These are phyloP conservation scores for Prosopis cineraria DNA, from an alignment of 306 rosid species.

Conservation along the genomic window DNA sequence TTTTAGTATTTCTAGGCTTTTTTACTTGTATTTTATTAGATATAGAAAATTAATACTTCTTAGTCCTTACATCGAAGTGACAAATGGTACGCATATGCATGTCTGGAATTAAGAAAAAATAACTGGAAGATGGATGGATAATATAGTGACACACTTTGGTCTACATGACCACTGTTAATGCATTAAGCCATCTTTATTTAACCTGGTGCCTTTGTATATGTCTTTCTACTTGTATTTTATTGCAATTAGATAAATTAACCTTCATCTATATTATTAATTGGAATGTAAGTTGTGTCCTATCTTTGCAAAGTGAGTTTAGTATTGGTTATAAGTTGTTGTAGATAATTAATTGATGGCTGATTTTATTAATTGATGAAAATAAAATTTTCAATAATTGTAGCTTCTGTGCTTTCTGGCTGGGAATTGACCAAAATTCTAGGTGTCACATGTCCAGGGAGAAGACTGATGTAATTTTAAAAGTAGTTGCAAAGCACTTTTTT, in stretches of 20 bases:
- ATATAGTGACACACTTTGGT: neutral
- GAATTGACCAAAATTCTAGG: slow-evolving; percentile 86
- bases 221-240: slow-evolving; percentile 4
- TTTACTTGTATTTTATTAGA: too few species aligned
- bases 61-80: neutral
- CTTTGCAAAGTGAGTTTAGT: neutral
- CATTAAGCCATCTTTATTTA: neutral
- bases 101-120: neutral
- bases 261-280: slow-evolving; percentile 4
- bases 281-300: neutral
- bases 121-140: neutral
- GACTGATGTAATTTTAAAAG: slow-evolving; percentile 81
- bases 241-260: slow-evolving; percentile 14
- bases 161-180: neutral
- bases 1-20: too few species aligned
- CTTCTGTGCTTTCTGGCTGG: slow-evolving; percentile 89
- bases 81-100: neutral
- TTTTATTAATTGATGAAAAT: slow-evolving; percentile 29
- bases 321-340: slow-evolving; percentile 15
- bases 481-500: slow-evolving; percentile 90
- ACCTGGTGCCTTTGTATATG: neutral
- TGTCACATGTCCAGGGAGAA: slow-evolving; percentile 91
- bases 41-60: neutral
- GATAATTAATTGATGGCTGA: slow-evolving; percentile 18
- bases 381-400: slow-evolving; percentile 44